Evolutionary conservation across 2,329 filamentous ascomycete species (phyloP).

Genomic region (Diaporthe sp.): DNA sequence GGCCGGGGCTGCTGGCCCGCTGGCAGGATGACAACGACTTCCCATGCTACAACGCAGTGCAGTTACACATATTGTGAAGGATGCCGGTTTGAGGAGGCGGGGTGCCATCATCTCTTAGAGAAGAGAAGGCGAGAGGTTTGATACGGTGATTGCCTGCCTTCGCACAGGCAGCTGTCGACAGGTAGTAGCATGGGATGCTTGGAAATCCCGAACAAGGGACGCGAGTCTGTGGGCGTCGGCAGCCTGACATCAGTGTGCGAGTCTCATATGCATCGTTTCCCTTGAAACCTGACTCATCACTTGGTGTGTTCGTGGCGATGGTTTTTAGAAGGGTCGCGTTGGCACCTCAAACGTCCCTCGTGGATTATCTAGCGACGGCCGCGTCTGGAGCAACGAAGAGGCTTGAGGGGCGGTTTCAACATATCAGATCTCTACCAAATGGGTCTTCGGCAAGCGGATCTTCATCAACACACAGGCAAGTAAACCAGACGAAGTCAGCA

Average conservation of each 20-base stretch:
- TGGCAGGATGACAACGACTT: not conserved
- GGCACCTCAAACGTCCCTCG: slow-evolving; percentile 47
- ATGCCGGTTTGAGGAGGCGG: slow-evolving; percentile 5
- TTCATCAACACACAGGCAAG: slow-evolving; percentile 11
- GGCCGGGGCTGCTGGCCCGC: slow-evolving; percentile 1
- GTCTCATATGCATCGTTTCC: slow-evolving; percentile 3
- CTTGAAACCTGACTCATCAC: slow-evolving; percentile 30
- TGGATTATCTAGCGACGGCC: slow-evolving; percentile 46
- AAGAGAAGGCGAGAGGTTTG: not conserved
- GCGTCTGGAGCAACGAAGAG: slow-evolving; percentile 49
- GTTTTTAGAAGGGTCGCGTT: slow-evolving; percentile 40
- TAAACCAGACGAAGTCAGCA: slow-evolving; percentile 13
- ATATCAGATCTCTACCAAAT: slow-evolving; percentile 23
- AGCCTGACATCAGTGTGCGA: not conserved
- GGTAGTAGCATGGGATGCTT: not conserved
- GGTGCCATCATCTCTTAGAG: slow-evolving; percentile 1
- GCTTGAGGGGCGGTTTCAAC: slow-evolving; percentile 55
- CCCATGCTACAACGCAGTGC: not conserved
- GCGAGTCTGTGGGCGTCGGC: slow-evolving; percentile 1
- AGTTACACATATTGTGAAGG: not conserved
- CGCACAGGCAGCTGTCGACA: not conserved
- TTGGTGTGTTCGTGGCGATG: slow-evolving; percentile 12
- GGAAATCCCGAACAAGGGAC: not conserved
- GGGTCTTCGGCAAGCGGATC: slow-evolving; percentile 26
- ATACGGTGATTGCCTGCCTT: not conserved